Evolutionary conservation across 2,329 filamentous ascomycete genomes (phyloP).

Genomic region (Alternaria solani): DNA sequence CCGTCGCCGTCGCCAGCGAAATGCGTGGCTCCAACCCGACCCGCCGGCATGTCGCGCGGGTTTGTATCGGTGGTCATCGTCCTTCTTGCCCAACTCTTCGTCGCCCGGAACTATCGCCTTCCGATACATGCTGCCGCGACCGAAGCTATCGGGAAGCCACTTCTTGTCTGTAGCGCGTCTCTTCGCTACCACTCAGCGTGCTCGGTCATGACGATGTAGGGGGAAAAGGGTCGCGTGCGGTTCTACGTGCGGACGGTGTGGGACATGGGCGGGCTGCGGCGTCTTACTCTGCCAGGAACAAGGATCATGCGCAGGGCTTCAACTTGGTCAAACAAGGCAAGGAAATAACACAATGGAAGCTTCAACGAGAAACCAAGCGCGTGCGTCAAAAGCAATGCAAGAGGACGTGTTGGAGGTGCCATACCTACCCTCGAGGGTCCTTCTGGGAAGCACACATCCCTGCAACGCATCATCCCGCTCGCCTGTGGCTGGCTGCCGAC

Average conservation of each 20-base stretch:
- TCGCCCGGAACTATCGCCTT: slow-evolving; percentile 60
- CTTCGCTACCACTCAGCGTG: slow-evolving; percentile 35
- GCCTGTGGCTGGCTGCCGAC: not conserved
- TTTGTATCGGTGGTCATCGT: slow-evolving; percentile 64
- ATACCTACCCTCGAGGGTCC: slow-evolving; percentile 5
- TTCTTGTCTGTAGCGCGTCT: slow-evolving; percentile 30
- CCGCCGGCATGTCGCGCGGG: slow-evolving; percentile 49
- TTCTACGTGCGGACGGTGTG: slow-evolving; percentile 25
- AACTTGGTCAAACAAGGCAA: not conserved
- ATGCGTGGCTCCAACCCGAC: slow-evolving; percentile 33
- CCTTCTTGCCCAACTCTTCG: slow-evolving; percentile 71
- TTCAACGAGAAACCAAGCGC: not conserved
- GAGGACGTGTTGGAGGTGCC: slow-evolving; percentile 20
- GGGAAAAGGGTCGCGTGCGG: slow-evolving; percentile 1
- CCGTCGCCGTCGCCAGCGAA: slow-evolving; percentile 61
- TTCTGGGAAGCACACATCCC: slow-evolving; percentile 10
- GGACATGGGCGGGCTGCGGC: slow-evolving; percentile 19
- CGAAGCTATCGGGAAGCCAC: slow-evolving; percentile 39
- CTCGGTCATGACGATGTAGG: slow-evolving; percentile 35
- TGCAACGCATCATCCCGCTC: slow-evolving; percentile 14
- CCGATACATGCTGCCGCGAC: slow-evolving; percentile 44
- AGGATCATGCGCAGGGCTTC: not conserved
- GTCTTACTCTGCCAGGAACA: not conserved
- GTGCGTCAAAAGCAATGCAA: not conserved
- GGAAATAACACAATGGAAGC: not conserved